Base-by-base conservation (phyloP, 2,329 filamentous ascomycete species). In the Aspergillus neotritici region DNA sequence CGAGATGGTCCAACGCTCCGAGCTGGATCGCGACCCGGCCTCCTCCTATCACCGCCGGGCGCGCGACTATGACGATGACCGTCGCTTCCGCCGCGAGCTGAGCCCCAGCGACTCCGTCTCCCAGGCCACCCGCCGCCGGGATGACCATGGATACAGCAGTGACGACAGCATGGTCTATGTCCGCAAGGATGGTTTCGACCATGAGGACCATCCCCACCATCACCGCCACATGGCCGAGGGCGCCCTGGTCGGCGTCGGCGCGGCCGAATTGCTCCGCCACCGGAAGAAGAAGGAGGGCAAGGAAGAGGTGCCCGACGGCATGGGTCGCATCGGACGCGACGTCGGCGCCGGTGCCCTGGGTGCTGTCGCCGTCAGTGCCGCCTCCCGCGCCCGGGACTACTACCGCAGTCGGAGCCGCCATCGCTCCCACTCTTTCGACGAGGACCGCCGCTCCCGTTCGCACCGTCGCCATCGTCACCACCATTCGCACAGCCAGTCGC, bases 121-220 rank as follows among this genome's bases (percentile, higher is more conserved):
- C 9, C 74, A 77, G 49, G 66, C 70, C 17, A 66, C 66, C 34
- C 67, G 70, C 37, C 62, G 58, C 21, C 65, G 60, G 36, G 52
- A 65, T 37, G 62, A 64, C 37, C 56, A 65, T 28, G 72, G 70
- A 49, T 79, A 77, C 57, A 78, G 67, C 54, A 74, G 78, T 53
- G 79, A 82, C 55, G 79, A 82, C 49, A 80, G 79, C 54, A 75
- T 77, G 55, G 76, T 81, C 42, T 80, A 81, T 53, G 67, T 80
- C 31, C 75, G 74, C 52, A 74, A 75, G 65, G 73, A 75, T 47
- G 65, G 61, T 17, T 60, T 60, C 5, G 64, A 67, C 31, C 62
- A 66, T 35, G 67, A 70, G 9, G 72, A 72, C 41, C 71, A 72
- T 13, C 62, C 67, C 34, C 72, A 79, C 49, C 75, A 75, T 51